These are phyloP conservation scores for Claviceps pazoutovae DNA, from an alignment of 2,329 filamentous ascomycete species.

Conservation along the genomic window DNA sequence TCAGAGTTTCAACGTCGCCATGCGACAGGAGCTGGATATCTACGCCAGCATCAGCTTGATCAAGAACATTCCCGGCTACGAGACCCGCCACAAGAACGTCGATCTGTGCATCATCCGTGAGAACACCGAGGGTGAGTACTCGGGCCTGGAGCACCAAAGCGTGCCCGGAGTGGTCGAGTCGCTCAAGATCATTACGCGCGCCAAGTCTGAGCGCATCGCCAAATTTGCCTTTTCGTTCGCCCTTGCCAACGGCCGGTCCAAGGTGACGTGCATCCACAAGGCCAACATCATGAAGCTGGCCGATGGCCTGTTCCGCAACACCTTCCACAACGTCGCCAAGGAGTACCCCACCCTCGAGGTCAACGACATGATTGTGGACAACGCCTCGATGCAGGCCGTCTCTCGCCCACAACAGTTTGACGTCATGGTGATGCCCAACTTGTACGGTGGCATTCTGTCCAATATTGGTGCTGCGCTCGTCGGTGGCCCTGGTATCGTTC, in stretches of 20 bases:
- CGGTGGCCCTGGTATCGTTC: conserved; percentile 90
- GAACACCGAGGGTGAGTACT: conserved; percentile 99
- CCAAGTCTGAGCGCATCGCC: conserved; percentile 97
- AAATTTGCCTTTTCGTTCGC: conserved; percentile 98
- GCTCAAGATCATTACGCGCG: conserved; percentile 98
- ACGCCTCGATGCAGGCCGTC: conserved; percentile 98
- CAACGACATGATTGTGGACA: conserved; percentile 99
- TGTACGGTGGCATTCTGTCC: conserved; percentile 97
- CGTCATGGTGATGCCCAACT: conserved; percentile 99
- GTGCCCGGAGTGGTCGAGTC: conserved; percentile 95
- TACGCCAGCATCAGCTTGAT: conserved; percentile 96
- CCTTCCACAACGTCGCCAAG: conserved; percentile 84
- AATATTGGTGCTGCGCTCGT: conserved; percentile 97
- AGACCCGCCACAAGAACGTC: conserved; percentile 93
- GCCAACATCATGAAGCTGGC: conserved; percentile 99
- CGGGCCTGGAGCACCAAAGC: conserved; percentile 95
- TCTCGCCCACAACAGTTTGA: conserved; percentile 95
- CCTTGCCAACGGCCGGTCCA: conserved; percentile 96
- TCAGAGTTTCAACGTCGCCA: conserved; percentile 98
- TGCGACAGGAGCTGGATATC: conserved; percentile 98
- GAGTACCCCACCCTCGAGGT: conserved; percentile 92
- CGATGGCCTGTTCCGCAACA: conserved; percentile 96
- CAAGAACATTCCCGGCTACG: conserved; percentile 98
- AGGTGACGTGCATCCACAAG: conserved; percentile 99
- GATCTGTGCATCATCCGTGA: conserved; percentile 99